phyloP scores from a whole-genome alignment of 2,329 filamentous ascomycete species.

The Beauveria pseudobassiana region DNA sequence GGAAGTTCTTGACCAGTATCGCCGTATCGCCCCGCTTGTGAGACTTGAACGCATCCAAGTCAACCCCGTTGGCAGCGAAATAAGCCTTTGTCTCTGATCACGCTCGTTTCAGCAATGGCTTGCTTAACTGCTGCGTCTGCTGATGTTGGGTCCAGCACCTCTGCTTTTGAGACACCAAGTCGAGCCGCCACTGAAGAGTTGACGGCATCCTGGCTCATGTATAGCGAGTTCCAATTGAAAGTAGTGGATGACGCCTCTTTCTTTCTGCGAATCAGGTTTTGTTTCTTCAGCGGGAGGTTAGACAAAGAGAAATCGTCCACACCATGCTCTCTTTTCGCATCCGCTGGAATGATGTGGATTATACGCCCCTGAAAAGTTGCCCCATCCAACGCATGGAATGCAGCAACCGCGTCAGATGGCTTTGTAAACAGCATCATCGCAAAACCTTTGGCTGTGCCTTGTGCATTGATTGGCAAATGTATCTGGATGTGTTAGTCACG shows the following conservation, averaged over 20 bases:
- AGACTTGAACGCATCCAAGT: constrained; percentile 84
- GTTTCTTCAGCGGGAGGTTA: constrained; percentile 89
- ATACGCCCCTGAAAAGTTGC: constrained; percentile 88
- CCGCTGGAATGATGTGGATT: constrained; percentile 80
- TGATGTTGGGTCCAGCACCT: constrained; percentile 90
- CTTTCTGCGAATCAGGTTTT: constrained; percentile 82
- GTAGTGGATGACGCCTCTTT: constrained; percentile 67
- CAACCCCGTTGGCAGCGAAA: constrained; percentile 79
- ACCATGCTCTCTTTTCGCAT: constrained; percentile 71
- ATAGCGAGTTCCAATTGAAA: constrained; percentile 99
- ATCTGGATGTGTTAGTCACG: constrained; percentile 51
- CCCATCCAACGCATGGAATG: constrained; percentile 73
- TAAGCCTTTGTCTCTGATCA: constrained; percentile 93
- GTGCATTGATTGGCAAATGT: constrained; percentile 70
- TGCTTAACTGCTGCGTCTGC: constrained; percentile 93
- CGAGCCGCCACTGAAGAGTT: constrained; percentile 82
- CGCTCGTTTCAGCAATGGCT: constrained; percentile 89
- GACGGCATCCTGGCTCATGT: constrained; percentile 94
- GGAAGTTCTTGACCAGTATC: constrained; percentile 92
- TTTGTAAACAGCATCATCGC: constrained; percentile 76
- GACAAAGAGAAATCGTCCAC: constrained; percentile 85
- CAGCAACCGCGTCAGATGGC: constrained; percentile 64
- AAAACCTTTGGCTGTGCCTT: constrained; percentile 78
- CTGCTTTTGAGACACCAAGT: constrained; percentile 82
- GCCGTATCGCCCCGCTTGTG: constrained; percentile 76